Conservation (phyloP, 2,329 filamentous ascomycete genomes). For the Neofusicoccum kwambonambiense region DNA sequence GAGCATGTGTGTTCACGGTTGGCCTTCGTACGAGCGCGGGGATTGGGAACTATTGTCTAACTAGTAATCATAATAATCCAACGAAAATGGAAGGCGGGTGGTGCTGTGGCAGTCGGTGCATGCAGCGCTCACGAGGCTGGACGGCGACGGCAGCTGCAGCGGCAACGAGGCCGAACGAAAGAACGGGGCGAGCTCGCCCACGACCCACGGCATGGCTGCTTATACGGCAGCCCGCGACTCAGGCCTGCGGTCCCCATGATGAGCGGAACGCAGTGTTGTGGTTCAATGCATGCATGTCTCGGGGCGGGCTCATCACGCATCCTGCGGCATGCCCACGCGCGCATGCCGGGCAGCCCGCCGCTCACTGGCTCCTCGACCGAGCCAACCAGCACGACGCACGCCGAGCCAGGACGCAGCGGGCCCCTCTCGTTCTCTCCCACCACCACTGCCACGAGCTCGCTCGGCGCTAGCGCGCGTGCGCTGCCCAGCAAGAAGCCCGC, state of each 20-base stretch:
- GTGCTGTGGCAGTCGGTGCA: no score
- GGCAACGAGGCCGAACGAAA: no score
- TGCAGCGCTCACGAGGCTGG: background rate
- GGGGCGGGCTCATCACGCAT: background rate
- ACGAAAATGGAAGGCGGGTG: background rate
- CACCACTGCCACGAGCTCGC: no score
- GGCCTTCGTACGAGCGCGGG: background rate
- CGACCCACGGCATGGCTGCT: no score
- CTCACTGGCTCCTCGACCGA: background rate
- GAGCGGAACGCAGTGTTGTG: background rate
- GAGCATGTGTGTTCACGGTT: background rate
- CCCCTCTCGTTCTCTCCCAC: background rate
- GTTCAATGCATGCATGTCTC: slow-evolving; percentile 6
- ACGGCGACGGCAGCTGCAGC: no score
- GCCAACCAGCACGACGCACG: no score
- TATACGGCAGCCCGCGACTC: background rate
- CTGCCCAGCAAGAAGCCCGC: no score
- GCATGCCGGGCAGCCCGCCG: background rate
- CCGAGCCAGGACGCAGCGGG: no score
- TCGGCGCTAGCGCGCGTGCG: no score
- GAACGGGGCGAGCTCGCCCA: no score
- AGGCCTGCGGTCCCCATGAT: background rate
- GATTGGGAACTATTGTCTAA: background rate
- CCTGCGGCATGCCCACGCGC: background rate
- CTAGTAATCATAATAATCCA: background rate